These are phyloP conservation scores for Fusarium pseudograminearum DNA, from an alignment of 2,329 filamentous ascomycete species.

Conservation along the genomic window DNA sequence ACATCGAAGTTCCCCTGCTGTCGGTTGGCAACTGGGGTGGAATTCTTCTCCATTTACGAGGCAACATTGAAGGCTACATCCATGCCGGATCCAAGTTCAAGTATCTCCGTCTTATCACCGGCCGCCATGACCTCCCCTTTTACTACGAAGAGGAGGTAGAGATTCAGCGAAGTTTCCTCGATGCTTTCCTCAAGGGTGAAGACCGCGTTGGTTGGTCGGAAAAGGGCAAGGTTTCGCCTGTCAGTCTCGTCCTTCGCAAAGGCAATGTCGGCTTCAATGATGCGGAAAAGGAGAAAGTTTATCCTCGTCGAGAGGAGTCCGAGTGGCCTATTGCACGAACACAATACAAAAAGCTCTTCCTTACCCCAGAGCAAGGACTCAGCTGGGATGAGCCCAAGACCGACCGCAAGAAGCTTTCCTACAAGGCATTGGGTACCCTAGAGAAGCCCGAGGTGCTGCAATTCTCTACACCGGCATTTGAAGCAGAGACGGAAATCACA, in stretches of 20 bases:
- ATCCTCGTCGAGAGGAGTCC: conserved; percentile 65
- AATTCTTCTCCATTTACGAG: conserved; percentile 75
- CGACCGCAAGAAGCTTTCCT: conserved; percentile 60
- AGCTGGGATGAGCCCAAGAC: conserved; percentile 19
- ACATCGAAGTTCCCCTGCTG: conserved; percentile 75
- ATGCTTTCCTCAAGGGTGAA: conserved; percentile 77
- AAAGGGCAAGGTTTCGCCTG: conserved; percentile 67
- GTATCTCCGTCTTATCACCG: conserved; percentile 76
- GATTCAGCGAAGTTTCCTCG: conserved; percentile 74
- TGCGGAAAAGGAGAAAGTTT: conserved; percentile 68
- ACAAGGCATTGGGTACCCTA: conserved; percentile 69
- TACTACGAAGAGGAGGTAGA: conserved; percentile 78
- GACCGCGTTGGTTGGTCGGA: conserved; percentile 72
- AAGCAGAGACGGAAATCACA: conserved; percentile 75
- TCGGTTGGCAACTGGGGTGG: conserved; percentile 79
- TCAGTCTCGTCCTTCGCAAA: conserved; percentile 72
- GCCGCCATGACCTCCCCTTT: conserved; percentile 78
- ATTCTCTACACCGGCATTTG: conserved; percentile 69
- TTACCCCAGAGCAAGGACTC: conserved; percentile 62
- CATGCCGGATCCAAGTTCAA: conserved; percentile 75
- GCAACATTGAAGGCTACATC: conserved; percentile 74
- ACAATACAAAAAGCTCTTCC: conserved; percentile 70
- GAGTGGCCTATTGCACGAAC: conserved; percentile 77
- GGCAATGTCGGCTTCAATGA: conserved; percentile 77
- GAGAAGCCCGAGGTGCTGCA: conserved; percentile 66